These are phyloP conservation scores for Cercospora zeina DNA, from an alignment of 2,329 filamentous ascomycete genomes.

Conservation along the genomic window DNA sequence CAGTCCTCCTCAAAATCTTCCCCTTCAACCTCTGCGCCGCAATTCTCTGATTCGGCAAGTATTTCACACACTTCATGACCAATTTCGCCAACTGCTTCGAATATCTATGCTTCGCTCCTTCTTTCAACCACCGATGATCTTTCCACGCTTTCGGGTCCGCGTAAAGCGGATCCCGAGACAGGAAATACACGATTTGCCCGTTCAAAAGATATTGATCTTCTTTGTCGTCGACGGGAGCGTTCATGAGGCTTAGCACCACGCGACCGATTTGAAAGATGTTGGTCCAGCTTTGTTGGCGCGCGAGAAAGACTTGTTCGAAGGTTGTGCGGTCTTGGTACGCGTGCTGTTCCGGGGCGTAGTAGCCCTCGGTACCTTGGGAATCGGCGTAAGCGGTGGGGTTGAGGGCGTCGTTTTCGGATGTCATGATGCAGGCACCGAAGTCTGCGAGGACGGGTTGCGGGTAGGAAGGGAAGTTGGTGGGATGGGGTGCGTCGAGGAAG, in stretches of 20 bases:
- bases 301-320: not conserved
- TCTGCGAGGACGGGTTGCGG: slow-evolving; percentile 14
- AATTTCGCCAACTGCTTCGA: not conserved
- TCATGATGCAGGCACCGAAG: slow-evolving; percentile 15
- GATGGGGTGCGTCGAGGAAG: slow-evolving; percentile 1
- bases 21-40: not conserved
- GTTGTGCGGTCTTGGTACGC: not conserved
- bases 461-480: not conserved
- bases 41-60: not conserved
- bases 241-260: slow-evolving; percentile 1
- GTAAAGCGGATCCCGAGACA: not conserved
- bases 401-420: slow-evolving; percentile 3
- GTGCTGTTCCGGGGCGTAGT: slow-evolving; percentile 9
- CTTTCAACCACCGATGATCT: not conserved
- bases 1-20: slow-evolving; percentile 10
- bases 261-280: slow-evolving; percentile 15
- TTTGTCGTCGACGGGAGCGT: not conserved
- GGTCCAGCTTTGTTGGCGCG: slow-evolving; percentile 8
- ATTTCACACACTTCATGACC: slow-evolving; percentile 5
- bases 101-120: not conserved
- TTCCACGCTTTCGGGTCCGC: not conserved
- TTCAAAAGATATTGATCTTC: too few relatives aligned
- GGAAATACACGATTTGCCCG: too few relatives aligned
- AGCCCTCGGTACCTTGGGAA: not conserved
- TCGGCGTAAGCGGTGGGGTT: slow-evolving; percentile 9